These are phyloP conservation scores for Podaxis sp. DNA, from an alignment of 768 basidiomycete genomes.

Conservation along the genomic window DNA sequence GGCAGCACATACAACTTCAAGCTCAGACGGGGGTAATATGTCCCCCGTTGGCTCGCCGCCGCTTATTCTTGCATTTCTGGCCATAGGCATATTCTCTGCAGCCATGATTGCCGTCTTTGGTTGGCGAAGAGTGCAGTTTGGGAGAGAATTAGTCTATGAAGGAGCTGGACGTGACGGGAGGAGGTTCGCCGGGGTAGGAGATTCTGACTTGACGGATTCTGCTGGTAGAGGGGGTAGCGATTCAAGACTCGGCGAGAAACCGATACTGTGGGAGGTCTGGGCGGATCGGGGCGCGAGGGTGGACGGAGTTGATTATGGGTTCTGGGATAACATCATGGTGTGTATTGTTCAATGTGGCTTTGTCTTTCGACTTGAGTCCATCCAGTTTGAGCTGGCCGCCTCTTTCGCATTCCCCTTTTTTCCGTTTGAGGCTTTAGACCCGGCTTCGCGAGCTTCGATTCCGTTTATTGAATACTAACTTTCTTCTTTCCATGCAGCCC, in stretches of 20 bases:
- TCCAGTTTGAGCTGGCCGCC: background rate
- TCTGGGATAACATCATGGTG: constrained; percentile 41
- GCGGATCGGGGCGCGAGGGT: constrained; percentile 13
- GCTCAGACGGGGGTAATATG: background rate
- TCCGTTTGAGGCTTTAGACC: background rate
- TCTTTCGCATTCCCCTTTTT: background rate
- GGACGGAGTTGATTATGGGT: constrained; percentile 13
- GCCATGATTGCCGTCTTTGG: constrained; percentile 45
- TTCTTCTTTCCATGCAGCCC: background rate
- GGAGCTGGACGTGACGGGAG: background rate
- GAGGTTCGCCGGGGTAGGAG: background rate
- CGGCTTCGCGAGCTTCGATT: background rate
- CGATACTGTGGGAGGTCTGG: constrained; percentile 45
- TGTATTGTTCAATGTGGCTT: constrained; percentile 15
- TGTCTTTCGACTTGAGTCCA: background rate
- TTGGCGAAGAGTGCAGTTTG: constrained; percentile 33
- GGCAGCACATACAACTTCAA: background rate
- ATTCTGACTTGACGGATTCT: background rate
- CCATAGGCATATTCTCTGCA: constrained; percentile 50
- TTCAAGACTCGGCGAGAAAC: constrained; percentile 25
- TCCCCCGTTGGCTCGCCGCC: constrained; percentile 41
- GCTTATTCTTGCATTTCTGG: constrained; percentile 55
- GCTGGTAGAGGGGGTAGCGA: background rate
- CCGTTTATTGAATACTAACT: background rate
- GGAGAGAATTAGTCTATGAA: background rate